A percentile compares a stretch with the other conserved stretches of the same genome.
Conservation (phyloP, 768 basidiomycete species). For the Rhodotorula babjevae region DNA sequence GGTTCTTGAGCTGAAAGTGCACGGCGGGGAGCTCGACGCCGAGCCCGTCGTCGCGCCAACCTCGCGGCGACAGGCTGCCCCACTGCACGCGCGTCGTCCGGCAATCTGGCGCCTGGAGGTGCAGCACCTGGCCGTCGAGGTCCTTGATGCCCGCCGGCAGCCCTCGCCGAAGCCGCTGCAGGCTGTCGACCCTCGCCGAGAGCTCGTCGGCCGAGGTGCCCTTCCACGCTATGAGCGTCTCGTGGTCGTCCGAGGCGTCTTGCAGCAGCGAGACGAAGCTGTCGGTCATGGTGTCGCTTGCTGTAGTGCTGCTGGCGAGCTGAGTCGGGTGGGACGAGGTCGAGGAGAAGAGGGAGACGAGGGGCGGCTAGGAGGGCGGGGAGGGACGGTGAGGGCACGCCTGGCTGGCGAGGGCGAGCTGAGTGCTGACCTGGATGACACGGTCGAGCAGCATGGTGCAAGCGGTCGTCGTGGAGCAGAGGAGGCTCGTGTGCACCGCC, state of each 20-base stretch:
- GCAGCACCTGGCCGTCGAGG: slow-evolving; percentile 11
- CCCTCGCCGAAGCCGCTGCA: background rate
- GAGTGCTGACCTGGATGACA: background rate
- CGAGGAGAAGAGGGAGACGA: slow-evolving; percentile 30
- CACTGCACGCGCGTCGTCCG: slow-evolving; percentile 20
- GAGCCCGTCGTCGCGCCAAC: background rate
- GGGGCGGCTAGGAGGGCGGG: background rate
- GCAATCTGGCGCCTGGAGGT: slow-evolving; percentile 28
- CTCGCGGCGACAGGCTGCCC: background rate
- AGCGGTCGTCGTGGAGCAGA: background rate
- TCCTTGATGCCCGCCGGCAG: background rate
- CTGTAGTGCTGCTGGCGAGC: background rate
- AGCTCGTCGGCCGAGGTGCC: background rate
- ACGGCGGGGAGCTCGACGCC: slow-evolving; percentile 21
- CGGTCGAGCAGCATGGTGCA: slow-evolving; percentile 8
- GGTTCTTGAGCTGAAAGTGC: slow-evolving; percentile 26
- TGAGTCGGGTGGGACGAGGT: slow-evolving; percentile 17
- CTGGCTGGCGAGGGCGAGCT: too few relatives aligned
- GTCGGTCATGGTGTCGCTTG: background rate
- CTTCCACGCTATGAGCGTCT: slow-evolving; percentile 12
- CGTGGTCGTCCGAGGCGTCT: slow-evolving; percentile 6
- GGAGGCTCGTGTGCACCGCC: background rate
- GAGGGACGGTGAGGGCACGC: background rate
- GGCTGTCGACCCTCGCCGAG: background rate
- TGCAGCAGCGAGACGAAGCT: slow-evolving; percentile 28